These are phyloP conservation scores for Linnemannia zychae DNA, from an alignment of 192 early-diverging fungal genomes.

Conservation along the genomic window DNA sequence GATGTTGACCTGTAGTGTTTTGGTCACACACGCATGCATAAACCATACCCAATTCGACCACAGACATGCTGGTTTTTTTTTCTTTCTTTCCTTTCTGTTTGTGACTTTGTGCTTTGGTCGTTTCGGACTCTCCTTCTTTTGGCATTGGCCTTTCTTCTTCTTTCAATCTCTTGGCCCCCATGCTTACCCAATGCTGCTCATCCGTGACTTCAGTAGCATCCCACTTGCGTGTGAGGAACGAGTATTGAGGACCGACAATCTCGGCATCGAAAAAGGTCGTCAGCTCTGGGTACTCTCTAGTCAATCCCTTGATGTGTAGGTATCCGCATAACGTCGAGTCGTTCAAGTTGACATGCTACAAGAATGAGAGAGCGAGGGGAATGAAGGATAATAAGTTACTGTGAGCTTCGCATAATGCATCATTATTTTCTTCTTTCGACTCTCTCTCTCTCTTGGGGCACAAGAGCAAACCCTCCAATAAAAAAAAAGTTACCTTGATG, in stretches of 20 bases:
- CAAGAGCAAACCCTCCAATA: background rate
- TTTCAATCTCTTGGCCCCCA: background rate
- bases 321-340: constrained; percentile 84
- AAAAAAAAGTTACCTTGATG: constrained; percentile 71
- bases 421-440: background rate
- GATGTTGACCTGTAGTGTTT: background rate
- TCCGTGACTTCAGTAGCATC: constrained; percentile 80
- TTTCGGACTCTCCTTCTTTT: background rate
- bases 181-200: constrained; percentile 78
- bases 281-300: constrained; percentile 83
- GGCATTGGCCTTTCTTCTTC: background rate
- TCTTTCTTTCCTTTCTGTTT: too few species aligned
- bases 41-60: background rate
- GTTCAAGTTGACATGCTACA: constrained; percentile 74
- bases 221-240: constrained; percentile 89
- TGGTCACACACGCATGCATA: background rate
- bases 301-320: constrained; percentile 84
- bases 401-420: background rate
- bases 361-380: background rate
- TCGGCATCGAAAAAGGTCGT: constrained; percentile 92
- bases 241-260: constrained; percentile 80
- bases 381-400: background rate
- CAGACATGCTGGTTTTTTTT: background rate
- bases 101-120: too few species aligned
- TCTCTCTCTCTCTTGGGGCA: background rate